Base-by-base conservation (phyloP, 208 protist genomes). In the Porcisia deanei region DNA sequence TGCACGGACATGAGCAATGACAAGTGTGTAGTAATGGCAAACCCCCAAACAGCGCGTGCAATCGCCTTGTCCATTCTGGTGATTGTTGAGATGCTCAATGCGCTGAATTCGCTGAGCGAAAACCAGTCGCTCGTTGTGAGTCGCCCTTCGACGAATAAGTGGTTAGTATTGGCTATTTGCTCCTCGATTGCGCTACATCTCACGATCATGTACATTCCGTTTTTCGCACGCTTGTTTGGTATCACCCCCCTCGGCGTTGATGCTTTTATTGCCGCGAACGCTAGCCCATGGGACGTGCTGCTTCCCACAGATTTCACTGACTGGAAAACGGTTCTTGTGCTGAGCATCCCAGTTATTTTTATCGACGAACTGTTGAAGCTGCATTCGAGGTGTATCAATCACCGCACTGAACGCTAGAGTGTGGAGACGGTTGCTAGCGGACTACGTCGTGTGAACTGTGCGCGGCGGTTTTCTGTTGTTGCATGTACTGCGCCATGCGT, bases 1-100 rank as follows among this genome's bases (percentile, higher is more conserved):
- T 95, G 92, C 77, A 83, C 80, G 2, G 80, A 91, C 61, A 87
- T 88, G 82, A 64, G 61, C 41, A 85, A 89, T 63, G 45, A 25
- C 14, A 91, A 85, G 57, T 97, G 90, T 75, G 73, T 61, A 14
- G 77, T 85, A 14, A 75, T 94, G 7, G 85, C 76, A 12, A 87
- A 95, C 57, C 89, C 92, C 1, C 75, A 89, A 60, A 90, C 88
- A 20, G 89, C 96, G 37, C 85, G 85, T 14, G 96, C 97, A 8
- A 88, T 98, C 60, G 91, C 96, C 8, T 79, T 99, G 18, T 97
- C 96, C 1, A 96, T 99, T 69, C 86, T 99, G 18, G 97, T 99
- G 7, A 67, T 96, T 5, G 86, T 99, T 34, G 97, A 99, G 81
- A 99, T 99, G 97, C 85, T 99, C 57, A 99, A 98, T 84, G 96